Base-by-base conservation (phyloP, 371 early-diverging fungal genomes). In the Zychaea mexicana region DNA sequence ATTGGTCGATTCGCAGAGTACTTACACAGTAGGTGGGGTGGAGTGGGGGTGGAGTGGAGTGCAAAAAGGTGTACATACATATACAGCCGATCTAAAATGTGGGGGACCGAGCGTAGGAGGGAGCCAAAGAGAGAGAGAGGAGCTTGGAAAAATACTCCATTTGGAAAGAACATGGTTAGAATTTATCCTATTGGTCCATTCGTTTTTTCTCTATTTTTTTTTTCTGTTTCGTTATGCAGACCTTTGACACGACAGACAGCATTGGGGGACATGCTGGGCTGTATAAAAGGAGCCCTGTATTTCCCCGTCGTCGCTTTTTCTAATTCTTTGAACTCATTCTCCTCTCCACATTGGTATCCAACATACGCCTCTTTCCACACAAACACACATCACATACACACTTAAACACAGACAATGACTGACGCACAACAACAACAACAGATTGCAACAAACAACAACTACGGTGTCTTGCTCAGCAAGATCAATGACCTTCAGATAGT, bases 401-500 rank as follows among this genome's bases (percentile, higher is more conserved):
- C 13, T 30, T 36, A 2, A 19, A 56, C 49, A 36, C 38, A 36
- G 7, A 36, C 13, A 19, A 52, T 52, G 52, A 2, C 49, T 21
- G 0, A 15, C 17, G 4, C 10, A 27, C 27, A 24, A 28, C 45
- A 31, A 52, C 36, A 36, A 64, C 12, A 49, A 36, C 2, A 42
- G n/a, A n/a, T n/a, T 21, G 28, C 64, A 2, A 28, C 39, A n/a
- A 22, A 58, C 17, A 53, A 47, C 22, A 79, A 79, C 52, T 72
- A 72, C 53, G 77, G 72, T 32, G 77, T 74, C 31, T 36, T 77
- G 36, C 60, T 79, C 7, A 77, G 66, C 60, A 74, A 77, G 65
- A 73, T 70, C 33, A 66, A 79, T 24, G 76, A 79, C 46, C 71
- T 79, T 53, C 66, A 70, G 33, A 52, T 79, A 13, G 80, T 79